Conservation (phyloP, 1,284 basidiomycete genomes). For the Gomphus bonarii region DNA sequence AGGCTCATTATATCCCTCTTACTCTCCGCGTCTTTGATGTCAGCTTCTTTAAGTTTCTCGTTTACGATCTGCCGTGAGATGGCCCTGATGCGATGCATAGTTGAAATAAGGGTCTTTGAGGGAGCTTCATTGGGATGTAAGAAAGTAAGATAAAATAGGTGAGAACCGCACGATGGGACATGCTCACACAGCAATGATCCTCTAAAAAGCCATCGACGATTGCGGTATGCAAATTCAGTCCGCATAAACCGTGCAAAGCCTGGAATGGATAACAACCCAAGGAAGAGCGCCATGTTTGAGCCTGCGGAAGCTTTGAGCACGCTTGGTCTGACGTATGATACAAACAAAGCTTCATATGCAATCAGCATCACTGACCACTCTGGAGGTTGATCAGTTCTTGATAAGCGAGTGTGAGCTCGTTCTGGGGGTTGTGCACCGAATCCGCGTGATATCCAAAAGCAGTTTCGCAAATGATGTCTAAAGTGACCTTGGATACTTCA, state of each 20-base stretch:
- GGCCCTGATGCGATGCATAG: constrained; percentile 31
- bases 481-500: constrained; percentile 38
- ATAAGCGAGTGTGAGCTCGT: constrained; percentile 37
- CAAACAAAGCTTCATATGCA: not conserved
- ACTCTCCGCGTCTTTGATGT: constrained; percentile 26
- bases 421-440: constrained; percentile 34
- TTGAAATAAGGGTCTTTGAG: constrained; percentile 24
- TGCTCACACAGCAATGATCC: constrained; percentile 20
- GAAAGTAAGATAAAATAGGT: not conserved
- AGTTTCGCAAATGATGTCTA: constrained; percentile 40
- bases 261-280: constrained; percentile 28
- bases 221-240: constrained; percentile 29
- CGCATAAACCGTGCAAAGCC: constrained; percentile 21
- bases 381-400: constrained; percentile 32
- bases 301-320: constrained; percentile 17
- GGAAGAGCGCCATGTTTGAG: constrained; percentile 29
- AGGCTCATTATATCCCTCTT: constrained; percentile 43
- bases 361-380: constrained; percentile 21
- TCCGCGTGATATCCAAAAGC: constrained; percentile 39
- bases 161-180: not conserved
- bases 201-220: constrained; percentile 24
- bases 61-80: constrained; percentile 31
- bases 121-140: constrained; percentile 15
- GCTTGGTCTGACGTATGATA: not conserved
- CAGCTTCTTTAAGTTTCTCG: constrained; percentile 29